These are phyloP conservation scores for Solanum paucissectum DNA, from an alignment of 257 asterid species.

Conservation along the genomic window DNA sequence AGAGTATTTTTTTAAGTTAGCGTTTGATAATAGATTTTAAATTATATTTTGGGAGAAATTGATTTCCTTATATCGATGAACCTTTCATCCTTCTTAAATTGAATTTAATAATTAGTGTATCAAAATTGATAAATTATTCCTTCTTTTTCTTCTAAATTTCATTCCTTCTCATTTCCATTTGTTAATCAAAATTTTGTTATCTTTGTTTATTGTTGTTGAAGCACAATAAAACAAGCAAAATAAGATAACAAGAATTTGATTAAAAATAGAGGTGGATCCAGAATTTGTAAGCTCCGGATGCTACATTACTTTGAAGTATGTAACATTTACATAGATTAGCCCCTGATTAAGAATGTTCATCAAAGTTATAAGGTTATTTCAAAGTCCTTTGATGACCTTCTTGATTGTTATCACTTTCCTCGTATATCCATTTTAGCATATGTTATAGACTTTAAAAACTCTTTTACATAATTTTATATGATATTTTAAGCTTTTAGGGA, in stretches of 20 bases:
- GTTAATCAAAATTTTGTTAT: background rate
- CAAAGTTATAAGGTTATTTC: too few species aligned
- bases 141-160: background rate
- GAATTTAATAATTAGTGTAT: background rate
- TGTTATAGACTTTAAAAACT: too few species aligned
- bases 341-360: too few species aligned
- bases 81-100: background rate
- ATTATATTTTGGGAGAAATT: background rate
- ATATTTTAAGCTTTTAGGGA: background rate
- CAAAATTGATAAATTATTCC: background rate
- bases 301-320: too few species aligned
- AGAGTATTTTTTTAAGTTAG: background rate
- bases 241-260: background rate
- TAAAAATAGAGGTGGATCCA: too few species aligned
- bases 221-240: background rate
- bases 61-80: background rate
- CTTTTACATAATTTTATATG: background rate
- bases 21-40: background rate
- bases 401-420: background rate
- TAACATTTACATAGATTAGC: too few species aligned
- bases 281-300: fast-evolving
- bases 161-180: background rate
- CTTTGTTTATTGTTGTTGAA: background rate
- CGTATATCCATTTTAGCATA: background rate
- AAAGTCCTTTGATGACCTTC: too few species aligned